Evolutionary conservation across 169 alveolate species (phyloP), one percentile per base, ranked within the genome.

Genomic region (Plasmodium yoelii): DNA sequence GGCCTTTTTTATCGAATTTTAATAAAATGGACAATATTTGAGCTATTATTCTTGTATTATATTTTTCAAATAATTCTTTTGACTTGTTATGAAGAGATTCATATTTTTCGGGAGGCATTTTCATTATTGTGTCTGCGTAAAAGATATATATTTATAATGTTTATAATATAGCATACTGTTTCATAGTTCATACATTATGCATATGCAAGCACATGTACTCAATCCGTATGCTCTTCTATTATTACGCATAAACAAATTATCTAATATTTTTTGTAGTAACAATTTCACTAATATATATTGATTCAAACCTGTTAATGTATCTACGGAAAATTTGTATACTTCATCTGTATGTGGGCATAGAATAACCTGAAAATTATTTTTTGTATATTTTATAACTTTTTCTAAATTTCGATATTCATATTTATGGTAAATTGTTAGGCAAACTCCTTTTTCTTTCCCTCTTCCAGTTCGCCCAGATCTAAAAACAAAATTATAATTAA

Each of bases 401-500:
- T 77, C 88, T 57, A 77, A 12, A 77, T 64, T 77, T 26, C 22
- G 49, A 63, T 77, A 77, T 77, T 77, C 88, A 64, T 77, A 77
- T 77, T 77, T 77, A 57, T 77, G 88, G 47, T 77, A 77, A 61
- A 77, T 77, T 22, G 88, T 77, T 77, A 77, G 75, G 15, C 88
- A 77, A 19, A 64, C 46, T 77, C 88, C 88, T 59, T 64, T 77
- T 28, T 77, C 88, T 9, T 77, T 77, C 18, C 55, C 88, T 64
- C 88, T 55, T 64, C 88, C 88, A 2, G 88, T 77, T 63, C 88
- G 51, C 19, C 88, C 88, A 24, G 88, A 77, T 61, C 88, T 77
- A 51, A 28, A 15, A 10, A 68, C 26, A 75, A 61, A 75, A 59
- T 39, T 26, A 19, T 28, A 60, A 5, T 60, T 22, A 57, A n/a